phyloP scores from a whole-genome alignment of 495 filamentous ascomycete genomes.

The Lasiosphaeriaceae sp. region DNA sequence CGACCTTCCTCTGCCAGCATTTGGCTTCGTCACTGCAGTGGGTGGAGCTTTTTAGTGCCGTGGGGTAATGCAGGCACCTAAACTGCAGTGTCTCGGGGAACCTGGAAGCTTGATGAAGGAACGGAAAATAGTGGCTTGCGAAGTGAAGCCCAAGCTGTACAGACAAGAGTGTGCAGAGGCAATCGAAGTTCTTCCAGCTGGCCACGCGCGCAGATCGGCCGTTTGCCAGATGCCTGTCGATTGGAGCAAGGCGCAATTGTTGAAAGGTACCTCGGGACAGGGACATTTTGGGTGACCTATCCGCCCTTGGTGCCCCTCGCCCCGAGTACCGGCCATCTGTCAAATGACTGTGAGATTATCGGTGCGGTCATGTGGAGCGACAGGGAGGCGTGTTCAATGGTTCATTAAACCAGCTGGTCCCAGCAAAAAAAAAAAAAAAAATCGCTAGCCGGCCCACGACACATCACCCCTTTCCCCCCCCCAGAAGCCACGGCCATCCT shows the following conservation, averaged over 20 bases:
- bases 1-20: background rate
- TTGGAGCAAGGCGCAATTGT: conserved; percentile 4
- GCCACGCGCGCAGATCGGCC: background rate
- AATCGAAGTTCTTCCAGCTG: background rate
- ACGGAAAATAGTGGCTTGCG: too few relatives aligned
- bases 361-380: conserved; percentile 19
- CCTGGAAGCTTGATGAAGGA: too few relatives aligned
- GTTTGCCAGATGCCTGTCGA: background rate
- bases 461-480: conserved; percentile 4
- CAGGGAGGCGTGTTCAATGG: conserved; percentile 29
- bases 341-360: conserved; percentile 29
- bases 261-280: conserved; percentile 9
- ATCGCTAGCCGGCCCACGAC: conserved; percentile 14
- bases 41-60: background rate
- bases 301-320: background rate
- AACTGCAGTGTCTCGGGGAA: background rate
- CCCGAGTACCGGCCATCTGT: conserved; percentile 23
- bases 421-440: conserved; percentile 17
- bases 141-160: too few relatives aligned
- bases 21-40: background rate
- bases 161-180: too few relatives aligned
- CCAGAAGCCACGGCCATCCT: conserved; percentile 20
- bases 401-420: conserved; percentile 23
- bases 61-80: background rate
- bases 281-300: background rate